Evolutionary conservation across 169 alveolate genomes (phyloP).

Genomic region (Plasmodium inui): DNA sequence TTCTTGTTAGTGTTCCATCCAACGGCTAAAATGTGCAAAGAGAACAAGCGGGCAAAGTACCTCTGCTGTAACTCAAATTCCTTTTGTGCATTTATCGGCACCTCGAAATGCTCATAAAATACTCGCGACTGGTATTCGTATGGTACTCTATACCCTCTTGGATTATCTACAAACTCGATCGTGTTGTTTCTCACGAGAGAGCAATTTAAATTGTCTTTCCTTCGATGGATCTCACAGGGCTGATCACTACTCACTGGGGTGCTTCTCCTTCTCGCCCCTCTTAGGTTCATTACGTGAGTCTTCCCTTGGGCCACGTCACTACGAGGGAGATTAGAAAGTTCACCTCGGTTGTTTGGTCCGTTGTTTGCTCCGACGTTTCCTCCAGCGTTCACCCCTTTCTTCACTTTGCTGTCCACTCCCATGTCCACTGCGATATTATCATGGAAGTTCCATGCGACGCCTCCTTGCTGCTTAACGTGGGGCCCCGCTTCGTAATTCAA

Average conservation of each 20-base stretch:
- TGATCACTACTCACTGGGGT: background rate
- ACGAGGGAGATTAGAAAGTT: background rate
- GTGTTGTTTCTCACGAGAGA: background rate
- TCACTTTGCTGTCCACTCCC: background rate
- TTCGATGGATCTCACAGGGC: background rate
- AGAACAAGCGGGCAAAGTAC: conserved; percentile 54
- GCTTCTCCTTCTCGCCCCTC: background rate
- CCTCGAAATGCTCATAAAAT: conserved; percentile 70
- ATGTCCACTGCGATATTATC: background rate
- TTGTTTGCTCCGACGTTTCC: background rate
- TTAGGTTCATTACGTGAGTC: conserved; percentile 1
- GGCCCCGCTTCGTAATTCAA: background rate
- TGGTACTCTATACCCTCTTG: conserved; percentile 67
- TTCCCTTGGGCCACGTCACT: background rate
- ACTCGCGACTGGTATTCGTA: conserved; percentile 28
- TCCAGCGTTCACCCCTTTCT: background rate
- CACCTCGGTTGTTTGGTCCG: too few species aligned
- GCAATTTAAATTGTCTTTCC: background rate
- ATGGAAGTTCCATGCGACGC: background rate
- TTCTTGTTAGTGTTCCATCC: conserved; percentile 65
- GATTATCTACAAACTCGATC: conserved; percentile 64
- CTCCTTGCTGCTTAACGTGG: background rate
- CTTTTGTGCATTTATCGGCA: conserved; percentile 38
- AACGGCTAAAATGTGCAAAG: conserved; percentile 66
- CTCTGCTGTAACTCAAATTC: conserved; percentile 41